A percentile compares a stretch with the other conserved stretches of the same genome.
These are phyloP conservation scores for Nematodospora anomalae DNA, from an alignment of 1,139 yeast species.

Conservation along the genomic window DNA sequence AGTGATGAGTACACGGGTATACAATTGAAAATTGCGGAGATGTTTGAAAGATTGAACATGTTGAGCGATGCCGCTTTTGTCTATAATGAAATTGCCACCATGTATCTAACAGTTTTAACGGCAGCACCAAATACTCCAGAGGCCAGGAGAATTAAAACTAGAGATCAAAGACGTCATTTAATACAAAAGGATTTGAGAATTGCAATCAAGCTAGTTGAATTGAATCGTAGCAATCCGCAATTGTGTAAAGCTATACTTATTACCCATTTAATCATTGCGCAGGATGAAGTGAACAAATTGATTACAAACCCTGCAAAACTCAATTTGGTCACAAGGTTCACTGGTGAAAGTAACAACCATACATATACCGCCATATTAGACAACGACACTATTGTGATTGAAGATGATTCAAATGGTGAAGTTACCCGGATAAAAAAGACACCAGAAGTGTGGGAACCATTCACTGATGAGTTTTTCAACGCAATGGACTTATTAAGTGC, in stretches of 20 bases:
- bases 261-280: constrained; percentile 67
- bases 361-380: constrained; percentile 18
- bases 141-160: constrained; percentile 23
- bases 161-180: constrained; percentile 51
- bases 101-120: constrained; percentile 59
- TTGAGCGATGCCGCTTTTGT: constrained; percentile 61
- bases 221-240: constrained; percentile 50
- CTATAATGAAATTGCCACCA: constrained; percentile 65
- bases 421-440: constrained; percentile 27
- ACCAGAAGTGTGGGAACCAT: constrained; percentile 67
- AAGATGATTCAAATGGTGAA: constrained; percentile 17
- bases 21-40: constrained; percentile 81
- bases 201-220: constrained; percentile 64
- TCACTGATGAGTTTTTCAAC: constrained; percentile 71
- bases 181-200: constrained; percentile 73
- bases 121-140: constrained; percentile 26
- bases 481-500: constrained; percentile 73
- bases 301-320: constrained; percentile 7
- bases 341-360: constrained; percentile 5
- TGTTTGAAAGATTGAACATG: constrained; percentile 70
- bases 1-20: constrained; percentile 64
- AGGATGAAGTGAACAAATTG: constrained; percentile 39
- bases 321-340: constrained; percentile 9
- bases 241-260: constrained; percentile 59
- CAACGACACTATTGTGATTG: constrained; percentile 20